phyloP scores from a whole-genome alignment of 768 basidiomycete species.

The Kwoniella sp. region DNA sequence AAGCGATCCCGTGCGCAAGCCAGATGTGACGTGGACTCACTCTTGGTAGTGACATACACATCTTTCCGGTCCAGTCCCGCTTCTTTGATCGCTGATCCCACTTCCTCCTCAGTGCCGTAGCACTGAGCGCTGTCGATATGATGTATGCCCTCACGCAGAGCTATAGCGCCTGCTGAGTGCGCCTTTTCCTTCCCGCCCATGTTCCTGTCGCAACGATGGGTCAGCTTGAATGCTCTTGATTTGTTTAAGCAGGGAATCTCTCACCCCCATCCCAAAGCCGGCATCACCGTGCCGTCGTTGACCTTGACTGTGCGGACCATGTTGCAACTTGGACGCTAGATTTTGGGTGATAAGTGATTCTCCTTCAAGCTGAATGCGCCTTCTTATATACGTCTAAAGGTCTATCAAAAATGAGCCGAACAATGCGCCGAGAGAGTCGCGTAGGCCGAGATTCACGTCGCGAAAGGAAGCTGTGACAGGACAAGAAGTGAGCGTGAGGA shows the following conservation, averaged over 20 bases:
- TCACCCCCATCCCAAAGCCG: conserved; percentile 44
- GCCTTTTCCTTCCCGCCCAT: conserved; percentile 30
- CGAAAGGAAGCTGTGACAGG: no score
- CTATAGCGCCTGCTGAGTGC: conserved; percentile 20
- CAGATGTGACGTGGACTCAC: conserved; percentile 27
- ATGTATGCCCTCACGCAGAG: conserved; percentile 37
- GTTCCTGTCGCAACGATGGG: not conserved
- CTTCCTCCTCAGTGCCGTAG: conserved; percentile 44
- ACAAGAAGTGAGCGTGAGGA: no score
- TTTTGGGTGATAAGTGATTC: no score
- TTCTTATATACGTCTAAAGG: no score
- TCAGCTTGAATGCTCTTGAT: not conserved
- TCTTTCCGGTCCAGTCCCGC: conserved; percentile 30
- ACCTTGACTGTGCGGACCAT: conserved; percentile 39
- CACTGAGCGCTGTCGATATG: conserved; percentile 50
- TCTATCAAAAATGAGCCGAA: no score
- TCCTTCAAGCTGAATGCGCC: no score
- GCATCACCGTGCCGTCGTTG: conserved; percentile 43
- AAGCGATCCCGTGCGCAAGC: no score
- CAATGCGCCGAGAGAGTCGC: no score
- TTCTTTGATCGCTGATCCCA: conserved; percentile 26
- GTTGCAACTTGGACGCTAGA: not conserved
- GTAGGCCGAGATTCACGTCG: no score
- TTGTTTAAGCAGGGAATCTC: conserved; percentile 6
- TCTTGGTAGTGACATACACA: conserved; percentile 49